phyloP scores from a whole-genome alignment of 306 rosid genomes.

The Cercis canadensis region DNA sequence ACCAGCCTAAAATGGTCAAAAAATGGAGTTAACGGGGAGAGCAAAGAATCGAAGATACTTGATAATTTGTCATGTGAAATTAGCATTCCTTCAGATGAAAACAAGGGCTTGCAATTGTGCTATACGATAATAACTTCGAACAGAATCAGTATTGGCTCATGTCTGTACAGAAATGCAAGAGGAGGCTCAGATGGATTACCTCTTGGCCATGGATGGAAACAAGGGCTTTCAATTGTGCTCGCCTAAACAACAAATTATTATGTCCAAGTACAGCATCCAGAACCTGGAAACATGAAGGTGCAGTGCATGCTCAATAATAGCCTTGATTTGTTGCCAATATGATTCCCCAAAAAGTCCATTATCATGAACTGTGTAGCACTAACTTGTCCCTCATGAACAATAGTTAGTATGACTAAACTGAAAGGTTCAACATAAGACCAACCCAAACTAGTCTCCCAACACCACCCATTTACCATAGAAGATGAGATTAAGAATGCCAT shows the following conservation, averaged over 20 bases:
- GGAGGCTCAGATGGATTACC: conserved; percentile 67
- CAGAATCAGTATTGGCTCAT: conserved; percentile 10
- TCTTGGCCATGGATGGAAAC: conserved; percentile 89
- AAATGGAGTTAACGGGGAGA: no score
- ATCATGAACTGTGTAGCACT: not conserved
- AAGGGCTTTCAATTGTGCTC: conserved; percentile 93
- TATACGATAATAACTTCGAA: not conserved
- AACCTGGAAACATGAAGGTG: conserved; percentile 60
- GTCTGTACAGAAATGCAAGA: conserved; percentile 26
- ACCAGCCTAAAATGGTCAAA: conserved; percentile 71
- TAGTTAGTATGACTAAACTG: conserved; percentile 10
- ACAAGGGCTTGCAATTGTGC: no score
- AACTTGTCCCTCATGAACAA: not conserved
- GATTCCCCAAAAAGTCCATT: not conserved
- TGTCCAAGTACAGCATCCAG: conserved; percentile 84
- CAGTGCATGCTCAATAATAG: conserved; percentile 33
- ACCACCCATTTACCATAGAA: conserved; percentile 4
- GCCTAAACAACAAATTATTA: conserved; percentile 78
- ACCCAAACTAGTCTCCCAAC: conserved; percentile 5
- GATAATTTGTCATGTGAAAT: conserved; percentile 25
- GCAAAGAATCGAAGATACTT: conserved; percentile 6
- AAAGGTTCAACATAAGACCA: conserved; percentile 14
- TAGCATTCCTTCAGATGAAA: conserved; percentile 16
- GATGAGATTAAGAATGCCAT: conserved; percentile 1
- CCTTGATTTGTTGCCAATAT: conserved; percentile 16